phyloP scores from a whole-genome alignment of 2,329 filamentous ascomycete species.

The Calonectria honghensis region DNA sequence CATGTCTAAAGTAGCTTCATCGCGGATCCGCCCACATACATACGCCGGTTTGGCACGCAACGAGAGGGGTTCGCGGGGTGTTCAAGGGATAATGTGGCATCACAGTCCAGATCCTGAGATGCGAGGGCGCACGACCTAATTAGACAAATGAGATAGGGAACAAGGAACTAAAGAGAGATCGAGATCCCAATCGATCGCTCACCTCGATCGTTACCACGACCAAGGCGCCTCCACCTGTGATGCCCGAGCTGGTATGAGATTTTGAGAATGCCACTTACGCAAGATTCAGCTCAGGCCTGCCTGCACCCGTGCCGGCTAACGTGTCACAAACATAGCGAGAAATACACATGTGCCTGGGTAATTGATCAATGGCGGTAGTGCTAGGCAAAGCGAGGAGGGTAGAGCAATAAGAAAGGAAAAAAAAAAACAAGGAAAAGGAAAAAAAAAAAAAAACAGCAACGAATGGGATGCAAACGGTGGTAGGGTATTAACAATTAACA shows the following conservation, averaged over 20 bases:
- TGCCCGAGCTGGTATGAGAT: neutral
- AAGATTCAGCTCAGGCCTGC: conserved; percentile 10
- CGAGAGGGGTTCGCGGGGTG: conserved; percentile 43
- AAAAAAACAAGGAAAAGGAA: neutral
- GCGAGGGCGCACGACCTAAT: conserved; percentile 43
- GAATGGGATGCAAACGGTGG: conserved; percentile 27
- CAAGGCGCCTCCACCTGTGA: conserved; percentile 9
- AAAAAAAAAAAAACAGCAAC: conserved; percentile 13
- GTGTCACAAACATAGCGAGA: conserved; percentile 1
- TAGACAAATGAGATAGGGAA: conserved; percentile 46
- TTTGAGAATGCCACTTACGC: conserved; percentile 18
- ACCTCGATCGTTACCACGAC: conserved; percentile 29
- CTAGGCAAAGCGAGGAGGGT: neutral
- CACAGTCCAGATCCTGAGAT: conserved; percentile 45
- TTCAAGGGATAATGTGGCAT: conserved; percentile 43
- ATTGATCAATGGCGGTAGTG: neutral
- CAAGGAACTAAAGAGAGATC: conserved; percentile 41
- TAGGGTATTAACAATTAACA: conserved; percentile 10
- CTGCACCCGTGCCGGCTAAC: neutral
- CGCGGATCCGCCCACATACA: conserved; percentile 35
- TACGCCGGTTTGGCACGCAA: conserved; percentile 47
- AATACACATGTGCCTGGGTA: conserved; percentile 11
- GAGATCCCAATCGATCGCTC: conserved; percentile 44
- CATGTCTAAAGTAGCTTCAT: conserved; percentile 37
- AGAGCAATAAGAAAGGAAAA: neutral